Conservation (phyloP, 176 grass and related monocot genomes). For the Oryza nivara region DNA sequence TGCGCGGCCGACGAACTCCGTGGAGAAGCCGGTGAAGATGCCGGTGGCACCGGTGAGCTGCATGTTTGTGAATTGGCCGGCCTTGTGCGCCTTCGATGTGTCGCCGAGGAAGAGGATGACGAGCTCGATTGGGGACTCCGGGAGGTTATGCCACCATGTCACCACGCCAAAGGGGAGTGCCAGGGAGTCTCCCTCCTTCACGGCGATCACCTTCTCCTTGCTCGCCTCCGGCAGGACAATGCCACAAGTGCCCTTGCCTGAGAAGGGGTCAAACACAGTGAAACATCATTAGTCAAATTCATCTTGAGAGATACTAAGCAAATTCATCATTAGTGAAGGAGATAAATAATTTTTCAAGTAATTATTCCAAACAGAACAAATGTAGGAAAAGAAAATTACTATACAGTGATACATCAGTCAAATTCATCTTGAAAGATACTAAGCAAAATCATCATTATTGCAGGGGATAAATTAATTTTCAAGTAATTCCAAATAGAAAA, state of each 20-base stretch:
- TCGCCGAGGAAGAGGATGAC: conserved; percentile 79
- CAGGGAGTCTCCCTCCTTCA: conserved; percentile 76
- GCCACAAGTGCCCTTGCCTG: conserved; percentile 55
- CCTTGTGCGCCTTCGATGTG: conserved; percentile 82
- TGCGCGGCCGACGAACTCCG: conserved; percentile 73
- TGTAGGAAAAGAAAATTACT: too few relatives aligned
- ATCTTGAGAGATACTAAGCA: too few relatives aligned
- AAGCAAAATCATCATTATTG: too few relatives aligned
- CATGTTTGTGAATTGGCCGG: conserved; percentile 81
- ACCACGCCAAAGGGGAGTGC: conserved; percentile 81
- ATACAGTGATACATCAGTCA: too few relatives aligned
- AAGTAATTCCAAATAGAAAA: too few relatives aligned
- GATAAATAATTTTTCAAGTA: too few relatives aligned
- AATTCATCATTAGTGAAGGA: too few relatives aligned
- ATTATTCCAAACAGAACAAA: too few relatives aligned
- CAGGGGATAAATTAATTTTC: too few relatives aligned
- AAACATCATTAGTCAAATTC: too few relatives aligned
- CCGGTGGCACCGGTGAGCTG: conserved; percentile 62
- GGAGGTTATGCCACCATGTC: conserved; percentile 85
- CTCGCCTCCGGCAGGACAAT: conserved; percentile 56
- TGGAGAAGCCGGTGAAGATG: conserved; percentile 84
- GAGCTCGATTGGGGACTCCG: conserved; percentile 43
- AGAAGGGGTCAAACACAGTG: too few relatives aligned
- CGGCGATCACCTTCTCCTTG: conserved; percentile 78
- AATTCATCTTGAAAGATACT: too few relatives aligned